Evolutionary conservation across 2,329 filamentous ascomycete species (phyloP).

Genomic region (Cordyceps javanica): DNA sequence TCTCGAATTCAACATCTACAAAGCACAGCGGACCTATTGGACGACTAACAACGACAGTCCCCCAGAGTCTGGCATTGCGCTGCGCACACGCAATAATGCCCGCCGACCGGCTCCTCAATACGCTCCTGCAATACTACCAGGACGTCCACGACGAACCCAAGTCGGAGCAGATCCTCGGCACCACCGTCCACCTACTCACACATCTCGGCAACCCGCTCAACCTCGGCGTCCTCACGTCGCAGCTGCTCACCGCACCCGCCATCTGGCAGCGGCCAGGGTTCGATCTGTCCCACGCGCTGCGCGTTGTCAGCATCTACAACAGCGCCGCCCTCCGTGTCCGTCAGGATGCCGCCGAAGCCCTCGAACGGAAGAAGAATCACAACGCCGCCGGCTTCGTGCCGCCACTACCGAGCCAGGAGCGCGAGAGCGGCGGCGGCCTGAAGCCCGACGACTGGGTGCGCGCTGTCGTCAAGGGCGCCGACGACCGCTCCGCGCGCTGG

Average conservation of each 20-base stretch:
- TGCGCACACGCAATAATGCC: slow-evolving; percentile 44
- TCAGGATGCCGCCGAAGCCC: slow-evolving; percentile 38
- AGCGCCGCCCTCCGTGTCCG: slow-evolving; percentile 54
- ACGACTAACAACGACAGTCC: background rate
- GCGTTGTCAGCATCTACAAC: slow-evolving; percentile 66
- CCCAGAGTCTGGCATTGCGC: background rate
- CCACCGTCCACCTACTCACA: slow-evolving; percentile 61
- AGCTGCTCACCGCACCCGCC: slow-evolving; percentile 64
- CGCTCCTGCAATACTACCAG: slow-evolving; percentile 56
- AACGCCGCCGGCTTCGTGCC: slow-evolving; percentile 16
- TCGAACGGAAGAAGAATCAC: slow-evolving; percentile 19
- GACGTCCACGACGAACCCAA: slow-evolving; percentile 44
- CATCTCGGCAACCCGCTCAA: slow-evolving; percentile 70
- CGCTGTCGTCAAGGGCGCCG: slow-evolving; percentile 51
- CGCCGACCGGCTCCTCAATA: slow-evolving; percentile 59
- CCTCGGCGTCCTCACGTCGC: slow-evolving; percentile 64
- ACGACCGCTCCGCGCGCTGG: slow-evolving; percentile 62
- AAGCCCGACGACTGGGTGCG: slow-evolving; percentile 48
- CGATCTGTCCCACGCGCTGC: slow-evolving; percentile 56
- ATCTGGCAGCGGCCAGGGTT: slow-evolving; percentile 57
- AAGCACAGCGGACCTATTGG: background rate
- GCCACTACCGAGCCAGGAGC: slow-evolving; percentile 6
- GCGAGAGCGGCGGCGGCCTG: slow-evolving; percentile 39
- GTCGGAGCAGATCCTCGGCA: slow-evolving; percentile 55
- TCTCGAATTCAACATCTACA: slow-evolving; percentile 3